Evolutionary conservation across 164 flowering plant species (phyloP), one percentile per base, ranked within the genome.

Genomic region (Stephania japonica): DNA sequence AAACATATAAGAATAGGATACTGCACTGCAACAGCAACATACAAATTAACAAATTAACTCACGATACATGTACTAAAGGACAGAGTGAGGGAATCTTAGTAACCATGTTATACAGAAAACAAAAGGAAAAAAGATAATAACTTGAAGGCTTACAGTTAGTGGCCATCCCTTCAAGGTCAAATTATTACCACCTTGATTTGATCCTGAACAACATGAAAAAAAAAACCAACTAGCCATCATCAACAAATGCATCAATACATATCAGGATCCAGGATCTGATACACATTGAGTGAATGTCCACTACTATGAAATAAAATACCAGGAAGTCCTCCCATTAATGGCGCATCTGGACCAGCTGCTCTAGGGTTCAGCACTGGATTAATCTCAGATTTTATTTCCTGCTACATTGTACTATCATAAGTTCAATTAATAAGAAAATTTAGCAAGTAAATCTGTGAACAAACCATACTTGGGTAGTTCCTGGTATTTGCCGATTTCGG

Each of bases 161-260:
- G 99, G 99, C 97, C 97, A 95, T 78, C 99, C 99, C 88, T 91
- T 95, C 81, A 95, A 75, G 24, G 99, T 90, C 83, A 95, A 83
- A 83, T 87, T 95, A 84, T 84, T 93, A 43, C 94, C 85, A 70
- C 91, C 92, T 85, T 95, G 98, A 80, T 88, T 93, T 79, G 99
- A 83, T 69, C 99, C 99, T 95, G 86, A 77, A 83, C 25, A 81
- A 67, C n/a, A 75, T 13, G 25, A 68, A 12, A 11, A 27, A 27
- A 27, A 32, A 32, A 32, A 32, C 38, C 38, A 32, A 32, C 38
- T 5, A 12, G 70, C 70, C 26, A 74, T 47, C 25, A 70, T 42
- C 44, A 63, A 69, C 68, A 69, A 24, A 62, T 32, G 64, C 64
- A 59, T 59, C 24, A 59, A 59, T 3, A 59, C 64, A 59, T 21